Evolutionary conservation across 345 rosid species (phyloP).

Genomic region (Aurinia saxatilis): DNA sequence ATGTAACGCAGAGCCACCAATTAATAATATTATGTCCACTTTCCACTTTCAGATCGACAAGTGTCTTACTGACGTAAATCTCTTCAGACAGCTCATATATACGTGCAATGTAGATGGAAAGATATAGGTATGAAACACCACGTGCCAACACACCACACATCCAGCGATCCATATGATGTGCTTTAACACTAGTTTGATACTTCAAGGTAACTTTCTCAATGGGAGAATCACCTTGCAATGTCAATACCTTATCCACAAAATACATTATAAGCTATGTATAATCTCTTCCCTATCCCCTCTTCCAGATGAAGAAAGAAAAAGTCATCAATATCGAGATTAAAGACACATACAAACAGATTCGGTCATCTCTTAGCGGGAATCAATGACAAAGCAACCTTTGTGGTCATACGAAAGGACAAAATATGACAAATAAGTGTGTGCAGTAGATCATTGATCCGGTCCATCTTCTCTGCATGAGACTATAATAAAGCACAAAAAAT

Average conservation of each 20-base stretch:
- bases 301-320: not conserved
- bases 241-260: no score
- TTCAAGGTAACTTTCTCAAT: no score
- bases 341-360: constrained; percentile 10
- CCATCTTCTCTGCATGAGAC: not conserved
- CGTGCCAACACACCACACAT: constrained; percentile 7
- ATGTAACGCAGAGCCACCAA: constrained; percentile 7
- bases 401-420: constrained; percentile 6
- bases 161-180: constrained; percentile 9
- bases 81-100: no score
- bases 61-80: no score
- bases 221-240: no score
- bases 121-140: constrained; percentile 14
- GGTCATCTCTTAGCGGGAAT: constrained; percentile 16
- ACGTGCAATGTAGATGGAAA: not conserved
- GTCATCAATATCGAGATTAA: constrained; percentile 8
- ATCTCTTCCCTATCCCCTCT: not conserved
- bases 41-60: no score
- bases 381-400: constrained; percentile 11
- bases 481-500: no score
- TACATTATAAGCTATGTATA: not conserved
- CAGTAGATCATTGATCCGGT: constrained; percentile 9
- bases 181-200: constrained; percentile 1
- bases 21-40: not conserved
- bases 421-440: not conserved